phyloP scores from a whole-genome alignment of 148 eudicot species.

The Silene conica region DNA sequence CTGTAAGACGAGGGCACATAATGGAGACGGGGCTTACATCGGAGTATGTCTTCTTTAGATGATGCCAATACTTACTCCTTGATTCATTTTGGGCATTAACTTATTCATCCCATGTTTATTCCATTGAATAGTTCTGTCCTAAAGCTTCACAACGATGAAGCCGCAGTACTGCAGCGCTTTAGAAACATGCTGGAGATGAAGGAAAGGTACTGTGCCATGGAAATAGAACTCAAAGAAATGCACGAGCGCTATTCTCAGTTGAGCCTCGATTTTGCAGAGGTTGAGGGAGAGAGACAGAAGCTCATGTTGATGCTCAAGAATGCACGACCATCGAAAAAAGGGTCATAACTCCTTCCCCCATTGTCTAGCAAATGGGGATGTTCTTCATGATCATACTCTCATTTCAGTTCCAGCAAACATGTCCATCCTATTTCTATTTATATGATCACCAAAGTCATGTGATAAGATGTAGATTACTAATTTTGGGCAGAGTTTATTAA shows the following conservation, averaged over 20 bases:
- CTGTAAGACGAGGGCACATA: conserved; percentile 60
- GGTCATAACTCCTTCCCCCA: no score
- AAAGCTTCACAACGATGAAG: conserved; percentile 76
- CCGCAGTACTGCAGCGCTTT: conserved; percentile 79
- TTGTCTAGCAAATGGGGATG: no score
- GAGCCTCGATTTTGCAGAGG: conserved; percentile 90
- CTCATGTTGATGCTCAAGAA: conserved; percentile 78
- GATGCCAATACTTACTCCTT: not conserved
- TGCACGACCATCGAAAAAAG: conserved; percentile 54
- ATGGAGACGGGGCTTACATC: conserved; percentile 80
- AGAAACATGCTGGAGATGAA: conserved; percentile 76
- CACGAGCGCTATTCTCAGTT: conserved; percentile 84
- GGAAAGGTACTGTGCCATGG: conserved; percentile 50
- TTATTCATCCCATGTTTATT: not conserved
- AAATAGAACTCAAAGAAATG: conserved; percentile 78
- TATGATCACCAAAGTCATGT: conserved; percentile 30
- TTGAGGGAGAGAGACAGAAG: conserved; percentile 94
- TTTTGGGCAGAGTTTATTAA: no score
- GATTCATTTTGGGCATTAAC: not conserved
- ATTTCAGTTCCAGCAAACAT: no score
- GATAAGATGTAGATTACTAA: no score
- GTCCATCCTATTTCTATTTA: no score
- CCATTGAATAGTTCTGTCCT: conserved; percentile 60
- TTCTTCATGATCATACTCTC: no score
- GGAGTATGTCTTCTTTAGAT: no score